Evolutionary conservation across 805 yeast species (phyloP), one percentile per base, ranked within the genome.

Genomic region (Hanseniaspora hatyaiensis): DNA sequence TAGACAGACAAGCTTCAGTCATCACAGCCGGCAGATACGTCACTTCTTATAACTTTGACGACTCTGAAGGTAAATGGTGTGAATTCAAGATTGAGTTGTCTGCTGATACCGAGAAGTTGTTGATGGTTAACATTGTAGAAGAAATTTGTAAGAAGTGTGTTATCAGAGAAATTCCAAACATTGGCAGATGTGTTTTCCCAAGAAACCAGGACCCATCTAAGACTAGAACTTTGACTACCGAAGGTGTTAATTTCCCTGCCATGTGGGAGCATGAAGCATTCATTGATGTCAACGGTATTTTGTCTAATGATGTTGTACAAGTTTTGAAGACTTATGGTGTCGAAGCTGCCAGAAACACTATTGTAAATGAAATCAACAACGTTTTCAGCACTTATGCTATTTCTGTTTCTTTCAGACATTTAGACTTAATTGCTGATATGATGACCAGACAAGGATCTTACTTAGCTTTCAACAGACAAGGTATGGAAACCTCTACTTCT

Each of bases 391-490:
- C 94, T 47, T 92, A 92, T 66, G 97, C 97, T 59, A 92, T 92
- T 61, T 70, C 87, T 51, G 98, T 92, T 51, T 82, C 92, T 49
- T 70, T 77, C 47, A 85, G 98, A 65, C 99, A 92, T 70, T 77
- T 92, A 68, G 98, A 92, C 62, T 77, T 92, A 64, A 81, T 92
- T 65, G 99, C 94, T 54, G 99, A 92, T 66, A 84, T 85, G 86
- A 92, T 92, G 99, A 92, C 99, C 4, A 79, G 98, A 66, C 97
- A 92, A 67, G 99, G 99, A 60, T 77, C 94, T 2, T 92, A 88
- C 62, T 69, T 89, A 62, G 95, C 99, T 22, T 92, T 92, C 73
- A 88, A 86, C 67, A 84, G 99, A 73, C 96, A 86, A 69, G 99
- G 99, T 65, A 88, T 94, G 63, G 97, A 92, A 64, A 75, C 95